phyloP scores from a whole-genome alignment of 208 protist genomes.

The Phytomonas serpens region DNA sequence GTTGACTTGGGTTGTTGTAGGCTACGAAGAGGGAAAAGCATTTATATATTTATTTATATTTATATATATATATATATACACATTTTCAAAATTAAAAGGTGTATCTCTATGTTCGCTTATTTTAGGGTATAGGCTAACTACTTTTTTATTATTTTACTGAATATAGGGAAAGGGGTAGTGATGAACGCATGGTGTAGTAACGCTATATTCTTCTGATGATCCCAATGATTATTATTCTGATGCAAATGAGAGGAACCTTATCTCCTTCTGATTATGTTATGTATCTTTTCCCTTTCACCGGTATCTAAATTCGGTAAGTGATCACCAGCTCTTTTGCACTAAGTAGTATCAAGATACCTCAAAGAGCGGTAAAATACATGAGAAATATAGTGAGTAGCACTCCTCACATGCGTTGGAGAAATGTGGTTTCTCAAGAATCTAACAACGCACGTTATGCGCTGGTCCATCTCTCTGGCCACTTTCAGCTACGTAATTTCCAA shows the following conservation, averaged over 20 bases:
- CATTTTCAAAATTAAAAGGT: background rate
- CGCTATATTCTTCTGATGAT: background rate
- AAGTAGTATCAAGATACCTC: background rate
- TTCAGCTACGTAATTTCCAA: background rate
- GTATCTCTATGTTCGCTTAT: slow-evolving; percentile 4
- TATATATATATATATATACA: slow-evolving; percentile 10
- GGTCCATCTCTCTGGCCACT: background rate
- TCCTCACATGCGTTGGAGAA: background rate
- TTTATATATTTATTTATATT: background rate
- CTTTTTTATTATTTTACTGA: background rate
- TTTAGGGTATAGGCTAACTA: background rate
- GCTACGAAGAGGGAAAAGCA: background rate
- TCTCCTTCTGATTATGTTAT: background rate
- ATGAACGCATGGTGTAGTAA: background rate
- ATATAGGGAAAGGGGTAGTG: background rate
- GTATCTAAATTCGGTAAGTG: background rate
- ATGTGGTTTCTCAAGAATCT: background rate
- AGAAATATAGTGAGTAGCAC: background rate
- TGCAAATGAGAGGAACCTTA: background rate
- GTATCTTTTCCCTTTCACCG: background rate
- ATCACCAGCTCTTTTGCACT: background rate
- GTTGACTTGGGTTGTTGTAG: slow-evolving; percentile 1
- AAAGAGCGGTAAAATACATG: background rate
- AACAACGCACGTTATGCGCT: background rate
- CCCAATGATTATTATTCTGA: background rate